Evolutionary conservation across 306 rosid genomes (phyloP), one percentile per base, ranked within the genome.

Genomic region (Begonia masoniana): DNA sequence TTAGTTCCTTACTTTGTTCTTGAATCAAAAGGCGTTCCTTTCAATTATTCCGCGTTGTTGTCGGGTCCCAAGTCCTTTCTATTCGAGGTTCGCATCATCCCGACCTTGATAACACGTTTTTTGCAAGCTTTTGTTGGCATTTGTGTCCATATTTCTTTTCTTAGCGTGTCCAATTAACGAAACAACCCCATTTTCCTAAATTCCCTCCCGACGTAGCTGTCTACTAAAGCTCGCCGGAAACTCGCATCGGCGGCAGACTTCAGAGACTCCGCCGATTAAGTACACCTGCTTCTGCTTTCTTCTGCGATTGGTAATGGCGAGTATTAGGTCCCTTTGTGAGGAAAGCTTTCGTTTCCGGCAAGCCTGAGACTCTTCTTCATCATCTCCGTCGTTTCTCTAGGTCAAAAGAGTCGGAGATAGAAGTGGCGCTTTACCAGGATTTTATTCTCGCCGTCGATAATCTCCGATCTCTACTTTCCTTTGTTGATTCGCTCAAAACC

Each of bases 391-490:
- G 78, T 70, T 86, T 91, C 64, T 67, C 96, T 4, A 94, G 94
- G 43, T 73, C 88, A 57, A 91, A 91, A 59, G 99, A 91, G 61
- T 82, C 95, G 0, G 95, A 91, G 79, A 91, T 91, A 76, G 99
- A 91, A 60, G 99, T 86, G 47, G 35, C 94, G 8, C 99, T 85
- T 87, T 91, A 91, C 71, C 96, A 86, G 63, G 99, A 91, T 67
- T 91, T 91, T 81, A 91, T 91, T 70, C 84, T 86, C 24, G 99
- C 99, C 50, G 99, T 91, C 47, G 99, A 91, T 15, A 95, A 91
- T 67, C 99, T 91, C 61, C 94, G 91, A 82, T 91, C 99, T 1
- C 99, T 91, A 8, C 82, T 91, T 47, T 86, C 99, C 43, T 95
- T 85, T 51, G 99, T 91, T 49, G 99, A 91, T 10, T 81, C 83